Base-by-base conservation (phyloP, 164 flowering plant genomes). In the Dillenia suffruticosa region DNA sequence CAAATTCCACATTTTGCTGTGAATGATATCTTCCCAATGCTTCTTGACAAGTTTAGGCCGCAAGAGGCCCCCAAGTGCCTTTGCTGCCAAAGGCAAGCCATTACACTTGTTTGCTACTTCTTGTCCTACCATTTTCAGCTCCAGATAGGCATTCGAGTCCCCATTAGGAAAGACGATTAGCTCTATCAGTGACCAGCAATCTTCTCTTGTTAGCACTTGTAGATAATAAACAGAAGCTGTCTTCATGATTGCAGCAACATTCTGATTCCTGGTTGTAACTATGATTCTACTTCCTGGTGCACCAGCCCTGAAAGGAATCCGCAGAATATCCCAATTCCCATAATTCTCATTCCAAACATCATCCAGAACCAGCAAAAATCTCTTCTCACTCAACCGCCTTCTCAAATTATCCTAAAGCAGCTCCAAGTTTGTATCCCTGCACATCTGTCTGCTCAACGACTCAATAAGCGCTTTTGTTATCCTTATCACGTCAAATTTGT, bases 331-430 rank as follows among this genome's bases (percentile, higher is more conserved):
- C 60, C 60, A 57, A 57, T 9, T 12, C 8, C 9, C 4, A 44
- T 14, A 57, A 14, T 57, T 15, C n/a, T 32, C n/a, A 32, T 32
- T 46, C 61, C 49, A 44, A 3, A 58, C 17, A 17, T 44, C 61
- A 58, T 58, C 61, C 26, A 58, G 46, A 44, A 58, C 61, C 14
- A 58, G 5, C 9, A 58, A 46, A 46, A 58, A 46, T n/a, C 48
- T 58, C 26, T 58, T 58, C 10, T 51, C 50, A 17, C 19, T 10
- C 32, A 58, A 17, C 16, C 11, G 13, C 19, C 9, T n/a, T 9
- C 19, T n/a, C 50, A 58, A 44, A 14, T 10, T 45, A n/a, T 9
- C 26, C 46, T 58, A 50, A 58, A 58, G 17, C 12, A 7, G 12
- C 10, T 58, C 22, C 4, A 58, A 24, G 9, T 50, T 16, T 16